These are phyloP conservation scores for Tylopilus intermedius DNA, from an alignment of 768 basidiomycete genomes.

Conservation along the genomic window DNA sequence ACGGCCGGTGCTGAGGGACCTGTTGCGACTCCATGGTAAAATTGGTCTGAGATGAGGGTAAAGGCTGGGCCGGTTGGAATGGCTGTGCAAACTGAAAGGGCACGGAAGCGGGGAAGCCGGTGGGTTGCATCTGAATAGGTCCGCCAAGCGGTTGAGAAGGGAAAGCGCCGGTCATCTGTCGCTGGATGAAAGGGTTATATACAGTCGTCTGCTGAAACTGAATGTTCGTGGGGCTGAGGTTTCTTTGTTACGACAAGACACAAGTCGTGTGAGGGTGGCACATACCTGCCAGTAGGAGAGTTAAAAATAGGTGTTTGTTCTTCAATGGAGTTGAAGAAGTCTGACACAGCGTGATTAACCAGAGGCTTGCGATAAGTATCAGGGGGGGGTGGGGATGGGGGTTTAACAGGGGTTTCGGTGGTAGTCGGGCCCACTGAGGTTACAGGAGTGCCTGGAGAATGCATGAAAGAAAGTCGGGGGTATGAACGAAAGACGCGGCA, in stretches of 20 bases:
- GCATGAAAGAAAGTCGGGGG: not conserved
- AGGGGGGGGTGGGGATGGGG: constrained; percentile 23
- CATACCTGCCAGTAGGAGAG: constrained; percentile 51
- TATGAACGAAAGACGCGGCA: not conserved
- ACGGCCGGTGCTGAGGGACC: constrained; percentile 45
- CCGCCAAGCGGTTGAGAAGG: constrained; percentile 39
- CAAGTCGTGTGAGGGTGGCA: not conserved
- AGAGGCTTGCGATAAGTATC: constrained; percentile 30
- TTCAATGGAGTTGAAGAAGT: constrained; percentile 91
- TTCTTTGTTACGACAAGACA: constrained; percentile 10
- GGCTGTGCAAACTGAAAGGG: constrained; percentile 30
- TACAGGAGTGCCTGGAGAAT: constrained; percentile 12
- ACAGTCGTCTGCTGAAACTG: constrained; percentile 55
- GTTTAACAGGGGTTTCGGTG: constrained; percentile 18
- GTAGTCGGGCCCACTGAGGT: constrained; percentile 20
- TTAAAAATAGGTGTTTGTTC: constrained; percentile 71
- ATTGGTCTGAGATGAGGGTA: constrained; percentile 8
- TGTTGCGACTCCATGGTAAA: constrained; percentile 34
- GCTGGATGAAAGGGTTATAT: constrained; percentile 75
- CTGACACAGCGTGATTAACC: constrained; percentile 52
- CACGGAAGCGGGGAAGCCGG: constrained; percentile 51
- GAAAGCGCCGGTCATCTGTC: constrained; percentile 48
- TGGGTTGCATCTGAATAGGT: constrained; percentile 49
- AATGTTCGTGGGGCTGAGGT: constrained; percentile 40
- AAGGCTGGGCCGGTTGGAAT: constrained; percentile 13